Evolutionary conservation across 2,329 filamentous ascomycete species (phyloP).

Genomic region (Cordyceps tenuipes): DNA sequence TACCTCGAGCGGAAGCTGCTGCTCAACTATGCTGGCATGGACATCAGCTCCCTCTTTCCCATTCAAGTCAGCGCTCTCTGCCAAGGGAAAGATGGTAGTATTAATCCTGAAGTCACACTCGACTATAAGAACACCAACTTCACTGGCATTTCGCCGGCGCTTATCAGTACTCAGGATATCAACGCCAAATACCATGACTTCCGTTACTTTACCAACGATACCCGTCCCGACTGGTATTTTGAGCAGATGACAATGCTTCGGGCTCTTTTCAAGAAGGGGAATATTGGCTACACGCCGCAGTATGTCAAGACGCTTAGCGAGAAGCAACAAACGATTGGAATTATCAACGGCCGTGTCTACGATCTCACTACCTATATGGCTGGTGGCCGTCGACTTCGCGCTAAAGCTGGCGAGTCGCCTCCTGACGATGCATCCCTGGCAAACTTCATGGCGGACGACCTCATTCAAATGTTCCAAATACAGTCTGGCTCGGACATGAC

Average conservation of each 20-base stretch:
- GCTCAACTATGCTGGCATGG: constrained; percentile 74
- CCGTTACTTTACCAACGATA: constrained; percentile 72
- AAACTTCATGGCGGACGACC: constrained; percentile 72
- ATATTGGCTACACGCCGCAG: constrained; percentile 70
- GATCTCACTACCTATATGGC: constrained; percentile 77
- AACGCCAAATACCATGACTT: constrained; percentile 90
- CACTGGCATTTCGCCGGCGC: constrained; percentile 50
- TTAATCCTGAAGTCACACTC: constrained; percentile 67
- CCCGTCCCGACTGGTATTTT: constrained; percentile 82
- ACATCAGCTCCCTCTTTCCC: constrained; percentile 85
- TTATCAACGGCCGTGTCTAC: constrained; percentile 73
- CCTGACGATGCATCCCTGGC: constrained; percentile 44
- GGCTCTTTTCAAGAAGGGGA: constrained; percentile 74
- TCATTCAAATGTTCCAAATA: constrained; percentile 69
- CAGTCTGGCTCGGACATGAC: constrained; percentile 72
- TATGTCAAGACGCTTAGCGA: constrained; percentile 67
- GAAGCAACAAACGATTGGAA: constrained; percentile 61
- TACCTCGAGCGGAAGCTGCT: constrained; percentile 52
- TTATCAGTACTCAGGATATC: constrained; percentile 57
- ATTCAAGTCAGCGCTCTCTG: constrained; percentile 91
- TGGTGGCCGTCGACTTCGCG: constrained; percentile 61
- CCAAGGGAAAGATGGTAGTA: constrained; percentile 58
- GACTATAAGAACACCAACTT: constrained; percentile 76
- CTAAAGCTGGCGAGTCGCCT: constrained; percentile 41
- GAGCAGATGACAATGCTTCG: constrained; percentile 78